Evolutionary conservation across 495 filamentous ascomycete genomes (phyloP), one percentile per base, ranked within the genome.

Genomic region (Penicillium argentinense): DNA sequence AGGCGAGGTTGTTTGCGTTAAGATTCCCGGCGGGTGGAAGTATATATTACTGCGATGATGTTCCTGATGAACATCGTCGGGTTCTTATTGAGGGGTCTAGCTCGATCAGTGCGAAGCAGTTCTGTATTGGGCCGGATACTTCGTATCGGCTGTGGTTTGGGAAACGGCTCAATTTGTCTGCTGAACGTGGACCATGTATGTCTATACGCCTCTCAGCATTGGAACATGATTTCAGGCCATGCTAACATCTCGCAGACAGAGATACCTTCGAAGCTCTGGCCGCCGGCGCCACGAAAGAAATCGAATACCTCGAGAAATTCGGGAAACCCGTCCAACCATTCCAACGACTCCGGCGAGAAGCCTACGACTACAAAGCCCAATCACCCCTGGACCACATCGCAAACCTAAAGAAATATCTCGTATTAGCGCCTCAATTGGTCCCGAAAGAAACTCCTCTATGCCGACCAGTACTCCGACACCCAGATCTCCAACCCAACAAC

Each of bases 401-500:
- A 17, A 46, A 4, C 9, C 46, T 62, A 4, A 12, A 56, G 8
- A 32, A 49, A 29, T 58, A 58, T 16, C 48, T 62, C 1, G 39
- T 50, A 11, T 42, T 58, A 36, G 42, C 54, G 12, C 51, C 51
- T 18, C 12, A 30, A 21, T 36, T 60, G 6, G 46, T 49, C 3
- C 47, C 49, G 0, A 21, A 0, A 17, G 21, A 16, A 13, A 16
- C 1, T 26, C 13, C 13, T 28, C 24, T 1, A 12, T 28, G 25
- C 17, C 38, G 45, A 3, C 60, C 50, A 6, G 23, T 30, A 0
- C 23, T 63, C 21, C 53, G 56, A 24, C 53, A 59, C 36, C 60
- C 60, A 5, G 60, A 63, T 36, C 48, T 63, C 13, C 51, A 53
- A 40, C 56, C 56, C 1, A 59, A 57, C 28, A 60, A 59, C 23